Evolutionary conservation across 306 rosid genomes (phyloP), one percentile per base, ranked within the genome.

Genomic region (Quercus parvula): DNA sequence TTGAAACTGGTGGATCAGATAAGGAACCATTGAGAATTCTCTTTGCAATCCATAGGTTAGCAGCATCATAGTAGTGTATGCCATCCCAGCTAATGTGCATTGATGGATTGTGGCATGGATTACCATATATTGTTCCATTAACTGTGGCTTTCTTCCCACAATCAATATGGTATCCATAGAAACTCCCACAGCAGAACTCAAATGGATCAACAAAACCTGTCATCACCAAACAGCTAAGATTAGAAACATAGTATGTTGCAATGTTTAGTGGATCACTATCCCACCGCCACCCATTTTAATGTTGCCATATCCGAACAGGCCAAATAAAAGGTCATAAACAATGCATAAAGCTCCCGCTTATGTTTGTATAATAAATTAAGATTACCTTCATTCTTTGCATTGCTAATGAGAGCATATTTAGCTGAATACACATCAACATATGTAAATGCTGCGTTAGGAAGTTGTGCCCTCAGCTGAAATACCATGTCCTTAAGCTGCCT

Each of bases 121-220:
- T 88, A 0, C 97, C 97, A 84, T 91, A 91, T 31, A 88, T 88
- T 1, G 91, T 91, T 82, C 97, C 97, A 77, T 92, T 94, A 72
- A 88, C 84, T 35, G 75, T 75, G 3, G 80, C 91, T 64, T 70
- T 89, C 75, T 86, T 84, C 81, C 97, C 97, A 82, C 97, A 94
- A 24, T 87, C 70, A 28, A 90, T 78, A 61, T 86, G 92, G 83
- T 83, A 86, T 5, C 91, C 97, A 38, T 88, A 77, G 84, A 70
- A 89, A 82, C 91, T 92, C n/a, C 98, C 98, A 77, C 98, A 94
- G 77, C 97, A 94, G 71, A 94, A 90, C 49, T 83, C 89, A 74
- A 91, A 72, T 46, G 98, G 97, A 86, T 79, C 85, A 27, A 81
- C 88, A 88, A 94, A 92, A 66, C 97, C 98, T 91, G 89, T 77